Percentiles rank a stretch among this genome's conserved stretches.
phyloP scores from a whole-genome alignment of 257 asterid genomes.

The Ligustrum vulgare region DNA sequence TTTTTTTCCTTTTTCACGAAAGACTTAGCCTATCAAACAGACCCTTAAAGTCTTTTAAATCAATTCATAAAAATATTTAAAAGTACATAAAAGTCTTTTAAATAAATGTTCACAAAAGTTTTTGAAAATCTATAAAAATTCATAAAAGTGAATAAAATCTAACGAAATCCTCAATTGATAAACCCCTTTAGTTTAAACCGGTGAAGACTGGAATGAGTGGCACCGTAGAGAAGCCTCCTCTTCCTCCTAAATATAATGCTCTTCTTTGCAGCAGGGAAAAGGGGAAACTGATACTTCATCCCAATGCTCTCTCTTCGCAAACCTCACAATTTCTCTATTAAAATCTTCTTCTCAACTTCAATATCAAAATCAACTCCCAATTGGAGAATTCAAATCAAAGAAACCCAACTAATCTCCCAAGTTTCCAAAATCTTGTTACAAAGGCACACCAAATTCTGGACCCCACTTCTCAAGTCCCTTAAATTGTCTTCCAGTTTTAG shows the following conservation, averaged over 20 bases:
- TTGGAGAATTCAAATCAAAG: constrained; percentile 63
- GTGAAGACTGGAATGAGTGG: background rate
- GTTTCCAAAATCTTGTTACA: constrained; percentile 65
- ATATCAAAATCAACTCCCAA: constrained; percentile 22
- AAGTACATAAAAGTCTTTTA: too few relatives aligned
- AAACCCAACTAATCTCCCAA: constrained; percentile 55
- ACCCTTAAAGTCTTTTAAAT: too few relatives aligned
- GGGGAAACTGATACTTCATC: constrained; percentile 12
- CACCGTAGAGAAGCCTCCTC: background rate
- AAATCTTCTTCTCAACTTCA: constrained; percentile 27
- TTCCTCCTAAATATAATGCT: background rate
- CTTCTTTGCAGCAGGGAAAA: constrained; percentile 18
- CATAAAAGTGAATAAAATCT: too few relatives aligned
- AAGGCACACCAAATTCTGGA: constrained; percentile 65
- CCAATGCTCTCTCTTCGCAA: constrained; percentile 24
- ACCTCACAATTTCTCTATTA: constrained; percentile 2
- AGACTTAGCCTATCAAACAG: too few relatives aligned
- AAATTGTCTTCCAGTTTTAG: constrained; percentile 45
- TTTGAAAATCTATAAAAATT: too few relatives aligned
- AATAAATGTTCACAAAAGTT: too few relatives aligned
- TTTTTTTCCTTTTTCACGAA: too few relatives aligned
- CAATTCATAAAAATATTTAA: too few relatives aligned
- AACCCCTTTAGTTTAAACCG: background rate
- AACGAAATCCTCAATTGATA: too few relatives aligned
- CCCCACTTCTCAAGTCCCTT: constrained; percentile 58